These are phyloP conservation scores for Perilla frutescens DNA, from an alignment of 257 asterid species.

Conservation along the genomic window DNA sequence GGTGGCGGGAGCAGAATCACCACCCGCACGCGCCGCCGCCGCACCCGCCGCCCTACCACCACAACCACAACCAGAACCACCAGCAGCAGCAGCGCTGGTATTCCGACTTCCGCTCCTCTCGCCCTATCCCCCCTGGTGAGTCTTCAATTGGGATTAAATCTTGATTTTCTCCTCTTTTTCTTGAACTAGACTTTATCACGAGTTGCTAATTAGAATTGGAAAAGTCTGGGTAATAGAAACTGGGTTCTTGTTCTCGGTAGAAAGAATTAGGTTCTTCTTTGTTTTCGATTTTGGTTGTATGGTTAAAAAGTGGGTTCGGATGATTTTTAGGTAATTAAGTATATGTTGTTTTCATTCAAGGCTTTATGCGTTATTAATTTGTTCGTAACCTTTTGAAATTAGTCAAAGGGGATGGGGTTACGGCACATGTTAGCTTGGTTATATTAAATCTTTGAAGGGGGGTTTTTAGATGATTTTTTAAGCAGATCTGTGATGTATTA, in stretches of 20 bases:
- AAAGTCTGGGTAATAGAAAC: neutral
- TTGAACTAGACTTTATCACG: neutral
- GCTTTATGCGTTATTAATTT: conserved; percentile 19
- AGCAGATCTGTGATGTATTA: conserved; percentile 56
- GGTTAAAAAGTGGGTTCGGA: conserved; percentile 27
- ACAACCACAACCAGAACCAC: conserved; percentile 46
- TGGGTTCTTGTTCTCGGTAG: conserved; percentile 21
- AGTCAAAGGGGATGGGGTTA: conserved; percentile 24
- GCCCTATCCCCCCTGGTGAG: conserved; percentile 77
- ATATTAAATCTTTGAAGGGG: neutral
- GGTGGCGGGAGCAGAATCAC: conserved; percentile 78
- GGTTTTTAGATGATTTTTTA: conserved; percentile 17
- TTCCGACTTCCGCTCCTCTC: conserved; percentile 70
- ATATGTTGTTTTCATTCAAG: conserved; percentile 4
- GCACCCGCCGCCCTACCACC: conserved; percentile 55
- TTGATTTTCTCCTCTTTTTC: neutral
- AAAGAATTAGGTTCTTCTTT: conserved; percentile 2
- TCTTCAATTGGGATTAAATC: conserved; percentile 9
- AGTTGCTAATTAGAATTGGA: neutral
- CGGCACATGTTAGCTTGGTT: conserved; percentile 12
- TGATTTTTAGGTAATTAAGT: conserved; percentile 14
- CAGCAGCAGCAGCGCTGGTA: conserved; percentile 63
- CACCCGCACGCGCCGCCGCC: conserved; percentile 61
- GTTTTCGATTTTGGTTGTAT: neutral
- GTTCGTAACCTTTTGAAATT: conserved; percentile 6